Conservation (phyloP, 2,329 filamentous ascomycete genomes). For the Diaporthe australafricana region DNA sequence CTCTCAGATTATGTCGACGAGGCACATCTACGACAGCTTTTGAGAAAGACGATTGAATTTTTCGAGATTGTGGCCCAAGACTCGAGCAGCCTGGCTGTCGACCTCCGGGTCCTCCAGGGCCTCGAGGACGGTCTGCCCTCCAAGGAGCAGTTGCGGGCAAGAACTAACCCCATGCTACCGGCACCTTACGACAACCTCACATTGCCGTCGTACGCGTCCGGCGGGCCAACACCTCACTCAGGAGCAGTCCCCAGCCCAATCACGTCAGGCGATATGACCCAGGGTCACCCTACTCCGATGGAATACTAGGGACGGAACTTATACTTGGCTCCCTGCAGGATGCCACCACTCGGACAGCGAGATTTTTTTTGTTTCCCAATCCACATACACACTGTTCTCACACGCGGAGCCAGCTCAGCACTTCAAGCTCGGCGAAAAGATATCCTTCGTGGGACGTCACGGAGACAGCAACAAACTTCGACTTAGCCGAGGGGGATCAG, state of each 20-base stretch:
- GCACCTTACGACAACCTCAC: conserved; percentile 40
- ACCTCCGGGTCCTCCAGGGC: conserved; percentile 78
- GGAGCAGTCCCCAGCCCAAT: conserved; percentile 28
- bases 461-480: neutral
- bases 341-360: neutral
- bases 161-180: conserved; percentile 4
- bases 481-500: neutral
- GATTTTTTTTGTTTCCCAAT: neutral
- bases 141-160: conserved; percentile 23
- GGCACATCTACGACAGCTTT: conserved; percentile 67
- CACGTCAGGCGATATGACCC: conserved; percentile 29
- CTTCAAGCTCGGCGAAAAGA: neutral
- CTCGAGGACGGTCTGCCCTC: conserved; percentile 57
- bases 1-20: conserved; percentile 69
- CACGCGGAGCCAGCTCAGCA: neutral
- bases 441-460: neutral
- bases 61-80: conserved; percentile 76
- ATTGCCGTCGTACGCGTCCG: conserved; percentile 30
- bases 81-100: conserved; percentile 79
- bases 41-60: conserved; percentile 81
- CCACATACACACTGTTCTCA: neutral
- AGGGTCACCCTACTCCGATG: conserved; percentile 32
- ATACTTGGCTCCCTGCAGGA: neutral
- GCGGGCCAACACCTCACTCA: conserved; percentile 29
- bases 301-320: conserved; percentile 15